A percentile compares a stretch with the other conserved stretches of the same genome.
These are phyloP conservation scores for Plasmodium cynomolgi DNA, from an alignment of 169 alveolate species.

Conservation along the genomic window DNA sequence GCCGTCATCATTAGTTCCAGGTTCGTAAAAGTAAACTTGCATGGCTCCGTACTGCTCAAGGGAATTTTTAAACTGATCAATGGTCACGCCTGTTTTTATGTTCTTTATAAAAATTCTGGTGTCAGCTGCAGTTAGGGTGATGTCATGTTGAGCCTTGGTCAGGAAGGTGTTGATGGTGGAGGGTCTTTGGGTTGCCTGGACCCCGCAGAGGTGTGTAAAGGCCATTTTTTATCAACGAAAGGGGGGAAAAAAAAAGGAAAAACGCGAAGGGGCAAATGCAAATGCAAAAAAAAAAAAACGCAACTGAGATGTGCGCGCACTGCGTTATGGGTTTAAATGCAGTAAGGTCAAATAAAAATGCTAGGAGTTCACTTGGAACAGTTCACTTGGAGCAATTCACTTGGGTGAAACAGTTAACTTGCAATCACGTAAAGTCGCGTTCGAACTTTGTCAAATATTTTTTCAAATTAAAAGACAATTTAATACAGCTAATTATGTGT, in stretches of 20 bases:
- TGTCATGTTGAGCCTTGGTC: slow-evolving; percentile 71
- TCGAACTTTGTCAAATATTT: neutral
- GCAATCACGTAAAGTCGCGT: neutral
- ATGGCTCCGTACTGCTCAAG: slow-evolving; percentile 80
- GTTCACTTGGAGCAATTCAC: slow-evolving; percentile 15
- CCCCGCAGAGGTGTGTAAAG: slow-evolving; percentile 47
- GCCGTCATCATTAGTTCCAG: slow-evolving; percentile 79
- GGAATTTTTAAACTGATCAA: slow-evolving; percentile 74
- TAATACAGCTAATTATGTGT: neutral
- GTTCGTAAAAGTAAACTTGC: slow-evolving; percentile 83
- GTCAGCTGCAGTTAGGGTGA: slow-evolving; percentile 44
- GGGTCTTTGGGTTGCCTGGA: slow-evolving; percentile 9
- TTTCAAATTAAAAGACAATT: slow-evolving; percentile 39
- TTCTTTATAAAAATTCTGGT: slow-evolving; percentile 61
- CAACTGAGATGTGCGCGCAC: slow-evolving; percentile 1
- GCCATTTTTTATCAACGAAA: slow-evolving; percentile 43
- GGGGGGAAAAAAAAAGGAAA: neutral
- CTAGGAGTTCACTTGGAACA: neutral
- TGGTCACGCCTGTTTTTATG: slow-evolving; percentile 72
- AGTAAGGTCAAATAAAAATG: slow-evolving; percentile 3
- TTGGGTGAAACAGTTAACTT: slow-evolving; percentile 16
- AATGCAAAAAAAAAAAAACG: slow-evolving; percentile 9
- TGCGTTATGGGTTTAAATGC: neutral
- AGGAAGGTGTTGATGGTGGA: slow-evolving; percentile 40
- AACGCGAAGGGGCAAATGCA: neutral